These are phyloP conservation scores for Glarea lozoyensis DNA, from an alignment of 495 filamentous ascomycete species.

Conservation along the genomic window DNA sequence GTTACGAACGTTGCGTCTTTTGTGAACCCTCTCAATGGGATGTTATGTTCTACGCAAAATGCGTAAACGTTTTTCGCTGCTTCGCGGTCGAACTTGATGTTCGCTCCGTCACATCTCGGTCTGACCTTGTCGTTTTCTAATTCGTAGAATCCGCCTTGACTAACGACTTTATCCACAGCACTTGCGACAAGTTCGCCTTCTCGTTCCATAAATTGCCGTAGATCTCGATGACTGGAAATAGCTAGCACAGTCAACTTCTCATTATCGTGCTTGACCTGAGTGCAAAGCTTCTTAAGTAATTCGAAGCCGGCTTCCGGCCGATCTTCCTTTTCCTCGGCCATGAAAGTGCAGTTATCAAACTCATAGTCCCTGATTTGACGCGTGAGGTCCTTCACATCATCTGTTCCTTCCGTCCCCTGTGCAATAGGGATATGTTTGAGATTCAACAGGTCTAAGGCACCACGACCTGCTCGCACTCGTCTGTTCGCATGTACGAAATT, in stretches of 20 bases:
- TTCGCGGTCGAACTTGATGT: slow-evolving; percentile 14
- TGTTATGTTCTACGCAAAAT: slow-evolving; percentile 10
- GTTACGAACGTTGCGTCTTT: slow-evolving; percentile 15
- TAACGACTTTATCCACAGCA: slow-evolving; percentile 2
- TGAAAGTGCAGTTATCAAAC: slow-evolving; percentile 10
- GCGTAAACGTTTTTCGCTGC: slow-evolving; percentile 6
- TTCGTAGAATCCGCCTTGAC: slow-evolving; percentile 16
- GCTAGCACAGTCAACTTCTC: slow-evolving; percentile 11
- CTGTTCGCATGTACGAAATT: slow-evolving; percentile 12
- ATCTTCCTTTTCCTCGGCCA: slow-evolving; percentile 1
- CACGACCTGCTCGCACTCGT: slow-evolving; percentile 14
- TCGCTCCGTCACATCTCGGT: slow-evolving; percentile 7
- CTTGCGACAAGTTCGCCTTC: slow-evolving; percentile 4
- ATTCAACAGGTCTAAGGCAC: slow-evolving; percentile 14
- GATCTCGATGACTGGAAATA: slow-evolving; percentile 17
- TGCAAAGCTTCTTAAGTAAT: slow-evolving; percentile 8
- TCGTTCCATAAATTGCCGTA: slow-evolving; percentile 4
- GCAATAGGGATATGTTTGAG: slow-evolving; percentile 14
- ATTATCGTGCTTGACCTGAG: slow-evolving; percentile 1
- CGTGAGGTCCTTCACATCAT: too few species aligned
- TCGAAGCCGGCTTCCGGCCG: slow-evolving; percentile 10
- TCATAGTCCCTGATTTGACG: slow-evolving; percentile 6
- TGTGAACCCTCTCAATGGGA: slow-evolving; percentile 15
- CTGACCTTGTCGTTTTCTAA: slow-evolving; percentile 2
- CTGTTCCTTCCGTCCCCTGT: slow-evolving; percentile 7